Evolutionary conservation across 1,284 basidiomycete genomes (phyloP).

Genomic region (Ganoderma boninense): DNA sequence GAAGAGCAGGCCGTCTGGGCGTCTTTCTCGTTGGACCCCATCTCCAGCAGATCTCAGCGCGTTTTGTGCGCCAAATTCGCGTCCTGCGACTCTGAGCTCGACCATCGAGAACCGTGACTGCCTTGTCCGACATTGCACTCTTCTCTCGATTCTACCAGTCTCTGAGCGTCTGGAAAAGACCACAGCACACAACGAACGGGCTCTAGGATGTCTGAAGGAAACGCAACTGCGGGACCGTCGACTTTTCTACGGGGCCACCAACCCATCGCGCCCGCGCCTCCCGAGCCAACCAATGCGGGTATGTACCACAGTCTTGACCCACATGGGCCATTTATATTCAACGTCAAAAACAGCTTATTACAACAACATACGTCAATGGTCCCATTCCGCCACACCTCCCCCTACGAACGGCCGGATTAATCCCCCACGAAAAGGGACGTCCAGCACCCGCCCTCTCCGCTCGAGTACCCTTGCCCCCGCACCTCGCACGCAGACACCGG

Average conservation of each 20-base stretch:
- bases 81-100: conserved; percentile 25
- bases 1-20: neutral
- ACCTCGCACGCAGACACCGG: conserved; percentile 39
- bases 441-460: conserved; percentile 43
- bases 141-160: conserved; percentile 1
- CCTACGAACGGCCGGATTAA: conserved; percentile 49
- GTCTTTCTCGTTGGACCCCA: neutral
- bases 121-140: conserved; percentile 1
- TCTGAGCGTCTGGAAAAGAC: neutral
- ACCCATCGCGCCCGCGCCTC: conserved; percentile 30
- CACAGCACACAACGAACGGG: neutral
- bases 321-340: neutral
- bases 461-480: conserved; percentile 44
- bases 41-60: neutral
- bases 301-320: conserved; percentile 6
- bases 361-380: conserved; percentile 73
- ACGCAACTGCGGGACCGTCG: conserved; percentile 31
- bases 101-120: conserved; percentile 18
- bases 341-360: conserved; percentile 55
- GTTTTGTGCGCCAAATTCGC: conserved; percentile 14
- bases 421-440: conserved; percentile 42
- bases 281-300: conserved; percentile 34
- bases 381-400: conserved; percentile 56
- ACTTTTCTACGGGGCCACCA: conserved; percentile 32
- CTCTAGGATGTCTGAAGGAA: conserved; percentile 23